Conservation (phyloP, 129 eudicot species). For the Ambrosia trifida region DNA sequence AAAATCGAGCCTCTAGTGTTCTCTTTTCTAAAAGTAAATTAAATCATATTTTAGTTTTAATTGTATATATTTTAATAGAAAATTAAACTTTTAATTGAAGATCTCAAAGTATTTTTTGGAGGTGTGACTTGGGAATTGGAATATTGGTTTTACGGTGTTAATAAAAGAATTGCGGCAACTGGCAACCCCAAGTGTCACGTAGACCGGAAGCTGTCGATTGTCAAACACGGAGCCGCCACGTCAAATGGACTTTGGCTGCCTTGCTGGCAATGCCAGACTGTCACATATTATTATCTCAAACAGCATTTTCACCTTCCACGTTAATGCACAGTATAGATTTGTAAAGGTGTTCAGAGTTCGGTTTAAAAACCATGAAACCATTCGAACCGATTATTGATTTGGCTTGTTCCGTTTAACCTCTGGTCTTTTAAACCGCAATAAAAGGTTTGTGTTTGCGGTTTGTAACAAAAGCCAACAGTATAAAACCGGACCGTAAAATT, state of each 20-base stretch:
- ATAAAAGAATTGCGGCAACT: not conserved
- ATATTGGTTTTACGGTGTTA: not conserved
- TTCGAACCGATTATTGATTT: too few species aligned
- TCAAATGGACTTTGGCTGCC: slow-evolving; percentile 18
- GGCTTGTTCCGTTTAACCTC: too few species aligned
- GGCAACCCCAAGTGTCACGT: slow-evolving; percentile 13
- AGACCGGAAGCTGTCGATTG: slow-evolving; percentile 2
- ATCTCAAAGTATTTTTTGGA: not conserved
- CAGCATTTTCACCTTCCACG: slow-evolving; percentile 3
- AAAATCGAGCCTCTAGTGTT: too few species aligned
- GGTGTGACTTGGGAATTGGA: slow-evolving; percentile 6
- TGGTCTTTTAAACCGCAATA: too few species aligned
- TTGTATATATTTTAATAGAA: too few species aligned
- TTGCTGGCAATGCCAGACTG: slow-evolving; percentile 28
- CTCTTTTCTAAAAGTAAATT: too few species aligned
- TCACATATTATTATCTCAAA: slow-evolving; percentile 12
- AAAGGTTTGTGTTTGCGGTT: too few species aligned
- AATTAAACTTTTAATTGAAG: not conserved
- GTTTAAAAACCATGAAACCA: too few species aligned
- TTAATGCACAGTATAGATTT: not conserved
- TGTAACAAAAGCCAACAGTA: too few species aligned
- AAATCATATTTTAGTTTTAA: too few species aligned
- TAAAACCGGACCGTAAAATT: too few species aligned
- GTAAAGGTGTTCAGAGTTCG: too few species aligned
- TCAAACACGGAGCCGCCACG: slow-evolving; percentile 14